phyloP scores from a whole-genome alignment of 768 basidiomycete species.

The Panaeolus cyanescens region DNA sequence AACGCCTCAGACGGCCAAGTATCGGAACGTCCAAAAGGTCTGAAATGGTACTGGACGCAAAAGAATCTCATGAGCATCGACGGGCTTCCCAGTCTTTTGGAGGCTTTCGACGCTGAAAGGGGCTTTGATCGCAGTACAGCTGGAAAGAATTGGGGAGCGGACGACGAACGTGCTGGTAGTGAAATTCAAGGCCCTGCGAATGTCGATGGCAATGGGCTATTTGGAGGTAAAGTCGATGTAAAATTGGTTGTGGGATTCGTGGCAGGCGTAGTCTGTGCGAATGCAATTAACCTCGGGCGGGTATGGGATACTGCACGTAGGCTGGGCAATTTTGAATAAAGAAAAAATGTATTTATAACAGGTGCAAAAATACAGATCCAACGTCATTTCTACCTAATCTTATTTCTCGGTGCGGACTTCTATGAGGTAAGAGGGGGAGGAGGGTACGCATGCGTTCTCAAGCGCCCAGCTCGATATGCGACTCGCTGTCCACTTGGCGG shows the following conservation, averaged over 20 bases:
- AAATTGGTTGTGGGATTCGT: not conserved
- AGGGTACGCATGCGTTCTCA: too few relatives aligned
- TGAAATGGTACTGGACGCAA: slow-evolving; percentile 51
- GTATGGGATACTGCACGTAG: not conserved
- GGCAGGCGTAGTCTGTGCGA: not conserved
- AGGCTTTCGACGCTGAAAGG: slow-evolving; percentile 13
- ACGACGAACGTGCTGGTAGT: slow-evolving; percentile 11
- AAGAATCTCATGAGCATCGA: slow-evolving; percentile 19
- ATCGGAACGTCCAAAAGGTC: slow-evolving; percentile 28
- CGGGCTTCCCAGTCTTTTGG: slow-evolving; percentile 16
- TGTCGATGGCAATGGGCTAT: not conserved
- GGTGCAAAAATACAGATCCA: too few relatives aligned
- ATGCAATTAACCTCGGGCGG: not conserved
- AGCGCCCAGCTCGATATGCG: too few relatives aligned
- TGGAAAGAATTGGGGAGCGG: slow-evolving; percentile 14
- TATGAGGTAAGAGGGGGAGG: too few relatives aligned
- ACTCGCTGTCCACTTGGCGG: too few relatives aligned
- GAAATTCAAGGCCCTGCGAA: not conserved
- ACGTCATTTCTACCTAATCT: too few relatives aligned
- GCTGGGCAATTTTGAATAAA: not conserved
- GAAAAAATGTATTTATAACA: too few relatives aligned
- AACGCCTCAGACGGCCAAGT: not conserved
- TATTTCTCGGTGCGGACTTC: too few relatives aligned
- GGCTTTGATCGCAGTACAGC: slow-evolving; percentile 9
- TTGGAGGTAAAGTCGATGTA: not conserved